Evolutionary conservation across 805 yeast genomes (phyloP).

Genomic region (Candida namnaoensis): DNA sequence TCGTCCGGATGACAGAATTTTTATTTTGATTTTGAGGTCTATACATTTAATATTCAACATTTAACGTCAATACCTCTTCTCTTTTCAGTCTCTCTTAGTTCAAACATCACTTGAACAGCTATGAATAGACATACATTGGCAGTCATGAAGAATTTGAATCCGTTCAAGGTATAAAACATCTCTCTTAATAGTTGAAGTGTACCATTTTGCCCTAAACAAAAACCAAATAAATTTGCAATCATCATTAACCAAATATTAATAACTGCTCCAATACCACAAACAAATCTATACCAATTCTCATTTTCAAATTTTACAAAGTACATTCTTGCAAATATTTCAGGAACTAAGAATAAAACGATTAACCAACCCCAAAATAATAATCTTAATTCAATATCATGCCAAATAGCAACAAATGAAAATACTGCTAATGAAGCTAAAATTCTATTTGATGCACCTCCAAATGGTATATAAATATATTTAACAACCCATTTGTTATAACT

Average conservation of each 20-base stretch:
- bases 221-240: constrained; percentile 91
- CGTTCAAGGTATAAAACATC: constrained; percentile 65
- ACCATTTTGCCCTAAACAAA: constrained; percentile 89
- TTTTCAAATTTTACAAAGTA: constrained; percentile 29
- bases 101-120: constrained; percentile 92
- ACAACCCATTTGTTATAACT: constrained; percentile 86
- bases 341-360: constrained; percentile 76
- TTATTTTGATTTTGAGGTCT: too few relatives aligned
- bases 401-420: constrained; percentile 90
- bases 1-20: too few relatives aligned
- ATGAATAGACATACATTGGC: constrained; percentile 67
- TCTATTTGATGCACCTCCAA: constrained; percentile 76
- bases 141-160: constrained; percentile 50
- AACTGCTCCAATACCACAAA: constrained; percentile 85
- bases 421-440: constrained; percentile 74
- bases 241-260: constrained; percentile 95
- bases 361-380: constrained; percentile 95
- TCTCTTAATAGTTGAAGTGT: constrained; percentile 53
- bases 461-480: constrained; percentile 82
- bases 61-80: constrained; percentile 76
- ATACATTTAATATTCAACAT: constrained; percentile 31
- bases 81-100: constrained; percentile 77
- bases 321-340: constrained; percentile 64
- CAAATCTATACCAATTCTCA: constrained; percentile 66
- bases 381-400: constrained; percentile 95